A percentile compares a stretch with the other conserved stretches of the same genome.
phyloP scores from a whole-genome alignment of 2,329 filamentous ascomycete species.

The Pseudogymnoascus sp. region DNA sequence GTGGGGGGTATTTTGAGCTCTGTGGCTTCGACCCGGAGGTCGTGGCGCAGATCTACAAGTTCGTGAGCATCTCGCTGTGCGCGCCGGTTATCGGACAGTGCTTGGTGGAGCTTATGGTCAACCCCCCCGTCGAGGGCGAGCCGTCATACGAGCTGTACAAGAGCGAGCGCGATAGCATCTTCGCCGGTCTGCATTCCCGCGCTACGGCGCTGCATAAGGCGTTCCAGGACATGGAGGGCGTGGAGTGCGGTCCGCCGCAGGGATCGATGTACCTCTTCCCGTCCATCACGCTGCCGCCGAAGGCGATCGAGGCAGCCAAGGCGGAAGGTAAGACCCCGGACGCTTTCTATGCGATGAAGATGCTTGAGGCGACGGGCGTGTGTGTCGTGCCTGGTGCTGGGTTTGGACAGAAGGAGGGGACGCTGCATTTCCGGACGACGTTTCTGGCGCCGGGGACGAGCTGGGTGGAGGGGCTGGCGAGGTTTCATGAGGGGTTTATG shows the following conservation, averaged over 20 bases:
- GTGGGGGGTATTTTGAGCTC: conserved; percentile 95
- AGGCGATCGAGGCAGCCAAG: conserved; percentile 67
- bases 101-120: conserved; percentile 95
- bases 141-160: conserved; percentile 78
- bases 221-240: conserved; percentile 91
- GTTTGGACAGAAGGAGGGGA: conserved; percentile 88
- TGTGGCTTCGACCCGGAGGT: conserved; percentile 80
- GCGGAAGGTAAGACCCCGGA: conserved; percentile 68
- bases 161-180: conserved; percentile 77
- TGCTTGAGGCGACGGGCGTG: conserved; percentile 89
- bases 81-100: conserved; percentile 94
- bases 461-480: conserved; percentile 78
- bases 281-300: conserved; percentile 69
- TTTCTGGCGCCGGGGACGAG: conserved; percentile 95
- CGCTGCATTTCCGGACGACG: conserved; percentile 89
- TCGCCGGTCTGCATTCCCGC: conserved; percentile 65
- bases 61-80: conserved; percentile 93
- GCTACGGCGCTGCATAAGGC: conserved; percentile 81
- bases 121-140: conserved; percentile 77
- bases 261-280: conserved; percentile 99
- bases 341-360: conserved; percentile 86
- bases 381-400: conserved; percentile 89
- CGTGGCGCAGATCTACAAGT: conserved; percentile 94
- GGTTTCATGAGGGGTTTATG: conserved; percentile 91
- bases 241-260: conserved; percentile 78